Base-by-base conservation (phyloP, 108 stramenopile species). In the Poteriospumella lacustris region DNA sequence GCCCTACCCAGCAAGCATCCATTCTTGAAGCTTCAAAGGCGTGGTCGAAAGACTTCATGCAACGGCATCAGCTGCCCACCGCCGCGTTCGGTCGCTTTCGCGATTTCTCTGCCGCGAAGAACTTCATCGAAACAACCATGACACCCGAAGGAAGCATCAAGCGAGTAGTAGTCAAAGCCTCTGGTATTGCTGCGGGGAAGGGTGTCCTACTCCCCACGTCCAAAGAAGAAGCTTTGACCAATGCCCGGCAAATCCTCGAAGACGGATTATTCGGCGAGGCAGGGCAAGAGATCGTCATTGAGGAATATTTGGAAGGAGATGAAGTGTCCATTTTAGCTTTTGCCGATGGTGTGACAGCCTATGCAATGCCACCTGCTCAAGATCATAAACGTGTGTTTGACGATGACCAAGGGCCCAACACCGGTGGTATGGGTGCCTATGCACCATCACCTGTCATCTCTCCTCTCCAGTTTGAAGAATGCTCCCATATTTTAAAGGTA, bases 401-500 rank as follows among this genome's bases (percentile, higher is more conserved):
- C 79, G 90, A 92, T 64, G 96, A 97, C 84, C 70, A 88, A 82
- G 98, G 98, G 12, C 87, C 95, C 78, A 99, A 99, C 84, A 99
- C 98, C 2, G 96, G 96, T 41, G 98, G 98, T 58, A 99, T 99
- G 98, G 98, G 98, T 28, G 98, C 96, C 28, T 97, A 97, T 86
- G 91, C 94, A 52, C 98, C 98, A 1, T 94, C 98, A 19, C 97
- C 97, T 38, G 90, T 90, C 80, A 92, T 97, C 36, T 93, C 95
- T 39, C 92, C 92, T 43, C 87, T 88, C 28, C 47, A 52, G 47
- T 52, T n/a, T n/a, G n/a, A n/a, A n/a, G n/a, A n/a, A n/a, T n/a
- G n/a, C n/a, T n/a, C n/a, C n/a, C n/a, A 56, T 56, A 56, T 56
- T 56, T 24, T 56, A 56, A 19, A 56, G 52, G 52, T 56, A 24